Base-by-base conservation (phyloP, 1,284 basidiomycete genomes). In the Spongispora temasekensis region DNA sequence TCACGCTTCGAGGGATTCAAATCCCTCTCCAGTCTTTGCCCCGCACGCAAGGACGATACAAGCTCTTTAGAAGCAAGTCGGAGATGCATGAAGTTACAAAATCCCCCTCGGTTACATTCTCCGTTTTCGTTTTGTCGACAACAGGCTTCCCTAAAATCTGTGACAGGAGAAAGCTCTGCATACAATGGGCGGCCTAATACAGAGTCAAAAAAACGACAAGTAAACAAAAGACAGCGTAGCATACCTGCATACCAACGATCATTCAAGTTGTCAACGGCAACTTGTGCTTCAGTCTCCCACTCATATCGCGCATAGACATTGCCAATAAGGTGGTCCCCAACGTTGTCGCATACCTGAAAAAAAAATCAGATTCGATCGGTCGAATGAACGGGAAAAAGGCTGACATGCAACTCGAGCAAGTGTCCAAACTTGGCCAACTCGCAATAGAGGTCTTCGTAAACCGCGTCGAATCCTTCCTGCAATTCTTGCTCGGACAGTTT, bases 51-150 rank as follows among this genome's bases (percentile, higher is more conserved):
- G 19, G 90, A 87, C 46, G 84, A 85, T 2, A 95, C 89, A 9
- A 97, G 84, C 6, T 91, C 86, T 70, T 90, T 88, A 40, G 92
- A 91, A 28, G 94, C 93, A 40, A 95, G 84, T 28, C 94, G 87
- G 28, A 98, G 80, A 79, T 99, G 97, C 95, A 98, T 98, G 74
- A 99, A 99, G 78, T 99, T 99, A 80, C 97, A 99, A 79, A 98
- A 96, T 2, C 95, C 95, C 56, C 95, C 95, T 56, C 95, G 88
- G 71, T 95, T 95, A 74, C 95, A 97, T 77, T 98, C 95, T 12
- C 97, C 96, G 67, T 97, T 91, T 76, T 98, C 95, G 70, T 98
- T 98, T 77, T 99, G 97, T 53, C 97, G 85, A 77, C 97, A 99
- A 75, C 97, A 99, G 0, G 97, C 97, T 79, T 99, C 97, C 57